phyloP scores from a whole-genome alignment of 169 alveolate genomes.

The Plasmodium fragile region DNA sequence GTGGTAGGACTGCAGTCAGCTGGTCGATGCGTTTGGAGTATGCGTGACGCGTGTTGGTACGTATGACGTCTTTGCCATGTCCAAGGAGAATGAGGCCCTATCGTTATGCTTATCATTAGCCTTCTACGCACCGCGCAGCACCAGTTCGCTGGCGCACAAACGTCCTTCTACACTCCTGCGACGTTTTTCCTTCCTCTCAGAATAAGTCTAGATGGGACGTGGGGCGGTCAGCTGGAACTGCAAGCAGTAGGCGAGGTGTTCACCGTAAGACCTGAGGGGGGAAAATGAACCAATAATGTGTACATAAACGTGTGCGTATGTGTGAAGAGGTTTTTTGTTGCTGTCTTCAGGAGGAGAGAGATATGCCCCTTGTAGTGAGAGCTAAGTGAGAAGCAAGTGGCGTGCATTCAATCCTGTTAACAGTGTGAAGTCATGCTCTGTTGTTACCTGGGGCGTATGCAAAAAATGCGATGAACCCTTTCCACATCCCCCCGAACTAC shows the following conservation, averaged over 20 bases:
- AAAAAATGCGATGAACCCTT: not conserved
- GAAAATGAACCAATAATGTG: not conserved
- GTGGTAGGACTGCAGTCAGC: not conserved
- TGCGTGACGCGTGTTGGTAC: not conserved
- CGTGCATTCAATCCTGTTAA: not conserved
- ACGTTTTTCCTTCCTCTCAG: not conserved
- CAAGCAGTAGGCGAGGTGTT: constrained; percentile 64
- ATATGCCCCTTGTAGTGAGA: not conserved
- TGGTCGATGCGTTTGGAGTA: not conserved
- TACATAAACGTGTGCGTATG: not conserved
- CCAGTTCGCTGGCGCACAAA: too few species aligned
- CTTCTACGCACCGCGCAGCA: too few species aligned
- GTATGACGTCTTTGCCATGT: not conserved
- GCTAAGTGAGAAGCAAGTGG: not conserved
- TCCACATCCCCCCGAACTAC: not conserved
- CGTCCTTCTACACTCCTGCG: not conserved
- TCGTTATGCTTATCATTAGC: not conserved
- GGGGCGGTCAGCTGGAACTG: constrained; percentile 69
- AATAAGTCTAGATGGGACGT: constrained; percentile 61
- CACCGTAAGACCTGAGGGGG: constrained; percentile 16
- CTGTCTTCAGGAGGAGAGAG: not conserved
- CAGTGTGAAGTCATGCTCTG: not conserved
- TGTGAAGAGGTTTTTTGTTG: not conserved
- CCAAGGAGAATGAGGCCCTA: not conserved
- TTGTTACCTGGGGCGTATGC: not conserved